A percentile compares a stretch with the other conserved stretches of the same genome.
These are phyloP conservation scores for Lachancea mirantina DNA, from an alignment of 805 yeast genomes.

Conservation along the genomic window DNA sequence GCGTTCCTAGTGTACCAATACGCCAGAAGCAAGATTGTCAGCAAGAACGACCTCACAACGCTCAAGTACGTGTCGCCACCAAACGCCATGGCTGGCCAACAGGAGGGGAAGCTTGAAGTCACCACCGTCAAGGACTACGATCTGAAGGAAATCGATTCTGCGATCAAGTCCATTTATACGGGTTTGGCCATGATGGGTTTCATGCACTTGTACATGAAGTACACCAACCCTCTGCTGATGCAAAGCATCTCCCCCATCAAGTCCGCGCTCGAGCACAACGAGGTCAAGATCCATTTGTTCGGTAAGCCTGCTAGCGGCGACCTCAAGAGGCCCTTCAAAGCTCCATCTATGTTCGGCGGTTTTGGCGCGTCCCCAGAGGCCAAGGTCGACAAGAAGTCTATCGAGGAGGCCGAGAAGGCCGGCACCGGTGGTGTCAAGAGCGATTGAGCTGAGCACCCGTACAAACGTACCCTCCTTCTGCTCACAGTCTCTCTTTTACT, in stretches of 20 bases:
- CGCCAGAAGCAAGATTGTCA: slow-evolving; percentile 51
- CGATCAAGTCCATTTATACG: slow-evolving; percentile 78
- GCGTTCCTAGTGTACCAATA: slow-evolving; percentile 61
- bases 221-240: slow-evolving; percentile 94
- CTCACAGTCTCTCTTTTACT: background rate
- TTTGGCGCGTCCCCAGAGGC: slow-evolving; percentile 39
- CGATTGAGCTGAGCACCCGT: slow-evolving; percentile 45
- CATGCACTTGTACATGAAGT: slow-evolving; percentile 96
- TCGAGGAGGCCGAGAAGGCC: slow-evolving; percentile 74
- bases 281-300: slow-evolving; percentile 84
- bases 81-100: slow-evolving; percentile 66
- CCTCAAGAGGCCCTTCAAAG: slow-evolving; percentile 93
- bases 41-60: slow-evolving; percentile 85
- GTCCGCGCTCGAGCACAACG: slow-evolving; percentile 81
- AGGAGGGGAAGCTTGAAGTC: slow-evolving; percentile 63
- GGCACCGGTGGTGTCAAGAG: slow-evolving; percentile 87
- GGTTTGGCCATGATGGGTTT: slow-evolving; percentile 95
- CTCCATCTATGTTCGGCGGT: slow-evolving; percentile 69
- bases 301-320: slow-evolving; percentile 81
- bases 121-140: slow-evolving; percentile 95
- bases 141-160: slow-evolving; percentile 70
- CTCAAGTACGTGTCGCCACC: slow-evolving; percentile 86
- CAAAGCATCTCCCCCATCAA: slow-evolving; percentile 88
- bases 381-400: slow-evolving; percentile 81
- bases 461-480: background rate